Evolutionary conservation across 2,329 filamentous ascomycete species (phyloP).

Genomic region (Aspergillus sergii): DNA sequence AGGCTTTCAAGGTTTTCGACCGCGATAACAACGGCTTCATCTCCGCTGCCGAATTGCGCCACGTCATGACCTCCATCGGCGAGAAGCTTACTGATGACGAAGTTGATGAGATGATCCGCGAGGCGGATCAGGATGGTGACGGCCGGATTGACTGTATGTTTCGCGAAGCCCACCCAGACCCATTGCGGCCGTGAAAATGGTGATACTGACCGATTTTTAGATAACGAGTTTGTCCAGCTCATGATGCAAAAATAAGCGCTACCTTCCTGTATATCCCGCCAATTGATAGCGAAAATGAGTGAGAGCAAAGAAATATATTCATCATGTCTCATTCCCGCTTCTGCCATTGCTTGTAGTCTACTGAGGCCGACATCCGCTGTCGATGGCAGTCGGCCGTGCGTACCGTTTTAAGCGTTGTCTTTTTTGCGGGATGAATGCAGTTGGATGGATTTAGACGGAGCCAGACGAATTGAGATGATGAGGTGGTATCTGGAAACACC

Average conservation of each 20-base stretch:
- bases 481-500: not conserved
- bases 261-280: conserved; percentile 28
- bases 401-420: conserved; percentile 15
- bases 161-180: not conserved
- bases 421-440: conserved; percentile 10
- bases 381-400: conserved; percentile 16
- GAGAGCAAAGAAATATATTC: conserved; percentile 27
- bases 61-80: conserved; percentile 90
- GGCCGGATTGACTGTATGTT: conserved; percentile 82
- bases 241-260: conserved; percentile 87
- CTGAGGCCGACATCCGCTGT: conserved; percentile 22
- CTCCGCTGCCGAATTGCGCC: conserved; percentile 81
- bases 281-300: conserved; percentile 34
- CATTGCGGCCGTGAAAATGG: not conserved
- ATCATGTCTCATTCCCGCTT: conserved; percentile 25
- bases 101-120: conserved; percentile 91
- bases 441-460: conserved; percentile 5
- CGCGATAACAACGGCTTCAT: conserved; percentile 92
- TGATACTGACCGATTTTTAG: conserved; percentile 49
- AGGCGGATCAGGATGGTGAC: conserved; percentile 87
- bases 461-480: not conserved
- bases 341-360: conserved; percentile 33
- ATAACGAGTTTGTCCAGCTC: conserved; percentile 91
- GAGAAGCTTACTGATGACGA: conserved; percentile 90
- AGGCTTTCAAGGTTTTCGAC: conserved; percentile 89